Base-by-base conservation (phyloP, 2,329 filamentous ascomycete species). In the Aspergillus tanneri region DNA sequence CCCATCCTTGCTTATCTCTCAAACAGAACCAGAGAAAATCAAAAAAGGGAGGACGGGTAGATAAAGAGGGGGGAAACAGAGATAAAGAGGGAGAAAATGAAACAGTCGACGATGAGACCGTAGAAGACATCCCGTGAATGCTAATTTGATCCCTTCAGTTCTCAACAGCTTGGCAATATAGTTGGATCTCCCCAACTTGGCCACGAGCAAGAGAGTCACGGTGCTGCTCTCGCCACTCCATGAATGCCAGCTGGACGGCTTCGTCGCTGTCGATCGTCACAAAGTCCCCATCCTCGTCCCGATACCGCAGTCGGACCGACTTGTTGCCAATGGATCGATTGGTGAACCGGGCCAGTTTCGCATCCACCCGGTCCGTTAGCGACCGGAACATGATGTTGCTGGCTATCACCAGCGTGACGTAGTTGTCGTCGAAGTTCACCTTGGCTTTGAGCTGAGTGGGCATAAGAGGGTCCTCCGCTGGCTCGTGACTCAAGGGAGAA, bases 361-460 rank as follows among this genome's bases (percentile, higher is more conserved):
- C 90, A 64, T 99, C 93, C 60, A 99, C 96, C 9, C 93, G 87
- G 66, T 97, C 93, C 55, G 93, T 90, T 46, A 99, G 78, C 19
- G 89, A 93, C 57, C 93, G 89, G 71, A 95, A 97, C 32, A 89
- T 87, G 61, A 97, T 97, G 66, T 95, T 96, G 71, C 90, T 95
- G 24, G 90, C 88, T 34, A 96, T 95, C 9, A 99, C 92, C n/a
- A 99, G 79, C 1, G 92, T 96, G 50, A 96, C 87, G 59, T 95
- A 95, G 64, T 91, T 93, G 38, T 87, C 87, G 37, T 93, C 89
- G 65, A 89, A 95, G 64, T 92, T 92, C 48, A 99, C 90, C 67
- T 95, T 95, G 42, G 96, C 91, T 72, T 96, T 97, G 43, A 99
- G 80, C 64, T 97, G 93, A 6, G 88, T 90, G 64, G 68, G 78